Evolutionary conservation across 2,329 filamentous ascomycete genomes (phyloP), one percentile per base, ranked within the genome.

Genomic region (Colletotrichum tofieldiae): DNA sequence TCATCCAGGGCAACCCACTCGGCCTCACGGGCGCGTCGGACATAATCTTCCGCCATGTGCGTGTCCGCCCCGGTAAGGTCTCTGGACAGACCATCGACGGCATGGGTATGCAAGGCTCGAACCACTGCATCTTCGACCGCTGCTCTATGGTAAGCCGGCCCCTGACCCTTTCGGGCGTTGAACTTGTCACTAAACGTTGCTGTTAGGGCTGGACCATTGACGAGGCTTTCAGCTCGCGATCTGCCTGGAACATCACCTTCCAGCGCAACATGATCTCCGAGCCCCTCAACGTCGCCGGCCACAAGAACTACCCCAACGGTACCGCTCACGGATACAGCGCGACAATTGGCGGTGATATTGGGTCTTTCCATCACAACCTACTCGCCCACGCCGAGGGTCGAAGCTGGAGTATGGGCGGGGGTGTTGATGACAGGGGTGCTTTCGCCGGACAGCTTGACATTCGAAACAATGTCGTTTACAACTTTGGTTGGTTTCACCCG

Each of bases 401-500:
- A 59, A 75, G 81, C 73, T 78, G 83, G 83, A 75, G 80, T 68
- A 77, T 82, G 78, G 77, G 78, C 67, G 74, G 82, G 51, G 73
- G 84, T 41, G 43, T 79, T 11, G 76, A 77, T 59, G 71, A 80
- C 65, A 63, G 77, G 67, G 75, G 80, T 16, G 73, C 68, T 20
- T 81, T 82, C 55, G 77, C 77, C 12, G 80, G 80, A 1, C 74
- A 75, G 23, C 73, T 82, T 0, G 80, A 81, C 55, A 78, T 81
- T 8, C 76, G 80, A 5, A 81, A 82, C 71, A 81, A 82, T 52
- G 79, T 82, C 20, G 80, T 81, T 1, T 81, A 82, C 71, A 81
- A 82, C 67, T 81, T 81, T 60, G 80, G 80, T 58, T 65, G 18
- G 62, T 65, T 32, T 3, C 18, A n/a, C 8, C 41, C 41, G 5